These are phyloP conservation scores for Vanrija humicola DNA, from an alignment of 1,284 basidiomycete species.

Conservation along the genomic window DNA sequence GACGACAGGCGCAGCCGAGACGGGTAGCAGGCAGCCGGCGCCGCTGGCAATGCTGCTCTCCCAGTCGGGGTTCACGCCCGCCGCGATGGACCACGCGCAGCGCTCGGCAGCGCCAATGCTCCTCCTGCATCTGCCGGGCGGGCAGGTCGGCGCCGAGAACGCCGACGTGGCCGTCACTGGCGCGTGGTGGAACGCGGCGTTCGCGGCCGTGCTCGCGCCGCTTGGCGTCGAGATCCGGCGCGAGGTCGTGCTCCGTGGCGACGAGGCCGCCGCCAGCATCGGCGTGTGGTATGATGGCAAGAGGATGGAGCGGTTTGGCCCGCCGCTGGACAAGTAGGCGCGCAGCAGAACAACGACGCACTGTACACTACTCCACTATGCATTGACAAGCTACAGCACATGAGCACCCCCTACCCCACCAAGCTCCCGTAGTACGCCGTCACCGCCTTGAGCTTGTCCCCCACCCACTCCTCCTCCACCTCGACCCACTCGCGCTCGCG, in stretches of 20 bases:
- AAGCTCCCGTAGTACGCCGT: slow-evolving; percentile 54
- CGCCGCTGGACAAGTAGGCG: background rate
- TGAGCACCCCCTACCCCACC: slow-evolving; percentile 20
- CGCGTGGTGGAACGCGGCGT: slow-evolving; percentile 14
- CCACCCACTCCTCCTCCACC: slow-evolving; percentile 56
- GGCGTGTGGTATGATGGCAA: slow-evolving; percentile 12
- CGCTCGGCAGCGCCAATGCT: slow-evolving; percentile 70
- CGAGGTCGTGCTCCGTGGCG: background rate
- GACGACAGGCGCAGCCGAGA: slow-evolving; percentile 4
- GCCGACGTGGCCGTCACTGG: background rate
- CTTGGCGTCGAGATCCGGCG: slow-evolving; percentile 7
- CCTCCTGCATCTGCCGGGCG: slow-evolving; percentile 66
- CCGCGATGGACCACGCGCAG: slow-evolving; percentile 62
- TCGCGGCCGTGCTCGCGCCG: background rate
- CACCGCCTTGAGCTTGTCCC: slow-evolving; percentile 54
- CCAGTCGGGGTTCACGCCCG: slow-evolving; percentile 67
- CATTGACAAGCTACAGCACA: no score
- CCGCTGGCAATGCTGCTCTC: slow-evolving; percentile 69
- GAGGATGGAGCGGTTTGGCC: slow-evolving; percentile 12
- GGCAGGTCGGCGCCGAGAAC: slow-evolving; percentile 6
- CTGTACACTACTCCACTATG: no score
- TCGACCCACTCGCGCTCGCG: slow-evolving; percentile 39
- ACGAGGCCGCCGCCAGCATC: background rate
- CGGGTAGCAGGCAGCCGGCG: background rate
- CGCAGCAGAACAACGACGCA: no score